Evolutionary conservation across 2,329 filamentous ascomycete genomes (phyloP).

Genomic region (Aspergillus fumigatus): DNA sequence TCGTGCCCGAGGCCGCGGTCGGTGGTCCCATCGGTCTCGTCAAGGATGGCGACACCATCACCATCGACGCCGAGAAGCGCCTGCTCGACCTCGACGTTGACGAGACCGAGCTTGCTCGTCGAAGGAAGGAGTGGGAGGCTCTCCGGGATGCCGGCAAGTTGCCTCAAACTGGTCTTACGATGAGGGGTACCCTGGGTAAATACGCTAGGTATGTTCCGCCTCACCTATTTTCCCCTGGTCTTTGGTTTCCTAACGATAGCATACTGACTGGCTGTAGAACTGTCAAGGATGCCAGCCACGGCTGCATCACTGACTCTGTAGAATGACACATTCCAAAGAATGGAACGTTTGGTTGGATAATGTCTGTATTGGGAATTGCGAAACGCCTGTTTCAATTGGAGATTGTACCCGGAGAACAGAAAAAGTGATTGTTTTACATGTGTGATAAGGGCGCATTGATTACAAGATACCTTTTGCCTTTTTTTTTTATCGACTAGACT

Average conservation of each 20-base stretch:
- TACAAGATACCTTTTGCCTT: not conserved
- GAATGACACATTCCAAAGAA: conserved; percentile 19
- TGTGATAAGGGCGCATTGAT: not conserved
- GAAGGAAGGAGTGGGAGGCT: conserved; percentile 57
- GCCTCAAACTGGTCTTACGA: conserved; percentile 51
- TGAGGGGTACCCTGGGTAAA: conserved; percentile 65
- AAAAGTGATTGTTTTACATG: not conserved
- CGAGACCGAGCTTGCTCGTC: conserved; percentile 58
- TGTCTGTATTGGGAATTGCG: conserved; percentile 9
- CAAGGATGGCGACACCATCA: conserved; percentile 72
- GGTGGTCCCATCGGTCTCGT: conserved; percentile 82
- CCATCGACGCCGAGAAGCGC: conserved; percentile 74
- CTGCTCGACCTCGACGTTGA: conserved; percentile 62
- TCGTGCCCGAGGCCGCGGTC: conserved; percentile 81
- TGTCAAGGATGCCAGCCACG: conserved; percentile 45
- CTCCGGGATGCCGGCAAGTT: conserved; percentile 35
- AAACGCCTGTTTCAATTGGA: not conserved
- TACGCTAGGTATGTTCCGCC: conserved; percentile 50
- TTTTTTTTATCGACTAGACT: not conserved
- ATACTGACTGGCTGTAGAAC: conserved; percentile 12
- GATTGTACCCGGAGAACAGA: not conserved
- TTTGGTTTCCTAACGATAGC: not conserved
- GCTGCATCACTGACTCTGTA: conserved; percentile 44
- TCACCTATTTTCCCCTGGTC: not conserved
- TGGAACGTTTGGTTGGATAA: not conserved